A percentile compares a stretch with the other conserved stretches of the same genome.
These are phyloP conservation scores for Neurospora tetrasperma DNA, from an alignment of 495 filamentous ascomycete species.

Conservation along the genomic window DNA sequence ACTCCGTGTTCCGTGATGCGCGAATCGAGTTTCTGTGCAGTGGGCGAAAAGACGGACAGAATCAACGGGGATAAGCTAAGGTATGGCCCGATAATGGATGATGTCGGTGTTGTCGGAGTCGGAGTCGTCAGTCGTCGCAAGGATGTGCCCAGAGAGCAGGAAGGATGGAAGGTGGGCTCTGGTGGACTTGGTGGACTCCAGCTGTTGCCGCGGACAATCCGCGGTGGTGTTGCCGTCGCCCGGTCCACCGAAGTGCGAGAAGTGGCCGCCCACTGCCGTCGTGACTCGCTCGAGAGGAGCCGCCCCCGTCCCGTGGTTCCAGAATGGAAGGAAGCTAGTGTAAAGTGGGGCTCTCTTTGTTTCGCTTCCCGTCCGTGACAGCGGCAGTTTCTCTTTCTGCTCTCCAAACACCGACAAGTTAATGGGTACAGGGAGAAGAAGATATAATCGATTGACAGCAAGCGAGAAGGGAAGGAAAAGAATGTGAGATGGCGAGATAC, in stretches of 20 bases:
- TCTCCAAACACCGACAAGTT: not conserved
- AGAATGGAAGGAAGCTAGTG: conserved; percentile 14
- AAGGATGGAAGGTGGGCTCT: not conserved
- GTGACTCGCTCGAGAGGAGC: conserved; percentile 17
- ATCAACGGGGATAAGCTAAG: not conserved
- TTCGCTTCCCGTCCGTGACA: conserved; percentile 1
- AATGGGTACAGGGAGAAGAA: not conserved
- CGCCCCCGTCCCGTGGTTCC: conserved; percentile 19
- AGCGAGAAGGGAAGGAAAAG: not conserved
- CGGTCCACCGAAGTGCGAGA: not conserved
- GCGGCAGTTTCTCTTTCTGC: not conserved
- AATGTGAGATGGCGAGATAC: not conserved
- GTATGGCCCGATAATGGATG: not conserved
- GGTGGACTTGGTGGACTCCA: not conserved
- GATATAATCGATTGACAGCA: not conserved
- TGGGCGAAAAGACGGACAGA: not conserved
- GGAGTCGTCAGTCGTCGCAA: not conserved
- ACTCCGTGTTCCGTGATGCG: not conserved
- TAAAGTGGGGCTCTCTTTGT: conserved; percentile 20
- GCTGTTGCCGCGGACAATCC: not conserved
- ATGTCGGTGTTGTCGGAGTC: not conserved
- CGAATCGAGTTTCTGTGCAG: not conserved
- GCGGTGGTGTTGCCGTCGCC: not conserved
- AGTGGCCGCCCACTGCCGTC: conserved; percentile 11
- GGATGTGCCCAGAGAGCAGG: not conserved